Evolutionary conservation across 192 early-diverging fungal species (phyloP).

Genomic region (Gryganskiella cystojenkinii): DNA sequence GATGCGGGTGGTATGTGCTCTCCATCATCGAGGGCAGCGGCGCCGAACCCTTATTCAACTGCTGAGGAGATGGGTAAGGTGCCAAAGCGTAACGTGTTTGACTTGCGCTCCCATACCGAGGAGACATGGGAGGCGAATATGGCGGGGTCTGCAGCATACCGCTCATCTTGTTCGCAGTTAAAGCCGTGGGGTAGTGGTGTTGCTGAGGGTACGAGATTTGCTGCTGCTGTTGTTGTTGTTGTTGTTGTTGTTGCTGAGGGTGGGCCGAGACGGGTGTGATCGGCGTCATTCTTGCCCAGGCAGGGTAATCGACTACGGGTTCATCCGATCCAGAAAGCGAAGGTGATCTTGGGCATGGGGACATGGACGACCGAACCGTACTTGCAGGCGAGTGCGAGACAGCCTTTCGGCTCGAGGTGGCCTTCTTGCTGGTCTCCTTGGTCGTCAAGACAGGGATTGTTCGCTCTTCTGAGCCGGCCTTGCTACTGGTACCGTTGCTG

Average conservation of each 20-base stretch:
- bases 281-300: constrained; percentile 50
- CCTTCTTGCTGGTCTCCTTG: not conserved
- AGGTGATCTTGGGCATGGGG: constrained; percentile 47
- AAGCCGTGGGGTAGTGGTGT: constrained; percentile 15
- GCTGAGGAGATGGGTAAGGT: constrained; percentile 24
- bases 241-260: constrained; percentile 5
- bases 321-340: constrained; percentile 46
- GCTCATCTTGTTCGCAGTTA: constrained; percentile 10
- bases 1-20: constrained; percentile 42
- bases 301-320: constrained; percentile 33
- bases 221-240: constrained; percentile 14
- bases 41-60: constrained; percentile 13
- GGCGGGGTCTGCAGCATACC: constrained; percentile 38
- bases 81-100: constrained; percentile 20
- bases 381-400: constrained; percentile 35
- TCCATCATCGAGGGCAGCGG: constrained; percentile 49
- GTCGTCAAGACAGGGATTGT: not conserved
- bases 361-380: constrained; percentile 39
- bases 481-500: constrained; percentile 12
- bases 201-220: not conserved
- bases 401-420: not conserved
- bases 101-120: constrained; percentile 29
- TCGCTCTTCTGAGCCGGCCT: not conserved
- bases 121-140: constrained; percentile 47
- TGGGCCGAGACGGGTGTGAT: constrained; percentile 14